Evolutionary conservation across 2,329 filamentous ascomycete genomes (phyloP).

Genomic region (Venturiaceae sp.): DNA sequence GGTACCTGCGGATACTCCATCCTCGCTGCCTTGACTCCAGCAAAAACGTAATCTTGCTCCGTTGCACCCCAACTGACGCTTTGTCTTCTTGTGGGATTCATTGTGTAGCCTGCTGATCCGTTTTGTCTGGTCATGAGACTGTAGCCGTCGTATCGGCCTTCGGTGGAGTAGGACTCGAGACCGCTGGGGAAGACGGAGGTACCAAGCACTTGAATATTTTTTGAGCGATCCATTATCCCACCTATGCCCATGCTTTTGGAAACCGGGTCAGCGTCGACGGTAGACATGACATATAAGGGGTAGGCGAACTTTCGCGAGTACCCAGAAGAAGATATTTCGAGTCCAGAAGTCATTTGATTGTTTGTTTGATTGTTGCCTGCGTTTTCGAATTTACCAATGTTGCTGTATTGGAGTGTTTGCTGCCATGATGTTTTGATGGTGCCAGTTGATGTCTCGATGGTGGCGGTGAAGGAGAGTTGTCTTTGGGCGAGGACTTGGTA

Average conservation of each 20-base stretch:
- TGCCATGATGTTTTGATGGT: conserved; percentile 40
- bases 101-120: conserved; percentile 47
- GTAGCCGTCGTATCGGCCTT: conserved; percentile 19
- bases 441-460: conserved; percentile 23
- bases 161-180: conserved; percentile 44
- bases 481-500: conserved; percentile 38
- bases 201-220: conserved; percentile 36
- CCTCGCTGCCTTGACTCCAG: conserved; percentile 26
- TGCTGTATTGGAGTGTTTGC: conserved; percentile 48
- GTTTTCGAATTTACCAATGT: conserved; percentile 44
- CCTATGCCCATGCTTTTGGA: conserved; percentile 33
- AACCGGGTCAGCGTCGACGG: conserved; percentile 29
- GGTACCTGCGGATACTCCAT: conserved; percentile 8
- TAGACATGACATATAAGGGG: conserved; percentile 49
- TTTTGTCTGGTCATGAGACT: conserved; percentile 40
- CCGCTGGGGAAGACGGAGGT: conserved; percentile 48
- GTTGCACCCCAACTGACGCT: conserved; percentile 46
- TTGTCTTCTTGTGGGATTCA: conserved; percentile 33
- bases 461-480: background rate
- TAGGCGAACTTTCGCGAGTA: conserved; percentile 44
- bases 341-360: conserved; percentile 41
- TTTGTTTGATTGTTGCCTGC: conserved; percentile 45
- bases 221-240: conserved; percentile 38
- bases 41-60: conserved; percentile 47
- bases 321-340: conserved; percentile 24